Evolutionary conservation across 164 flowering plant genomes (phyloP), one percentile per base, ranked within the genome.

Genomic region (Hamamelis virginiana): DNA sequence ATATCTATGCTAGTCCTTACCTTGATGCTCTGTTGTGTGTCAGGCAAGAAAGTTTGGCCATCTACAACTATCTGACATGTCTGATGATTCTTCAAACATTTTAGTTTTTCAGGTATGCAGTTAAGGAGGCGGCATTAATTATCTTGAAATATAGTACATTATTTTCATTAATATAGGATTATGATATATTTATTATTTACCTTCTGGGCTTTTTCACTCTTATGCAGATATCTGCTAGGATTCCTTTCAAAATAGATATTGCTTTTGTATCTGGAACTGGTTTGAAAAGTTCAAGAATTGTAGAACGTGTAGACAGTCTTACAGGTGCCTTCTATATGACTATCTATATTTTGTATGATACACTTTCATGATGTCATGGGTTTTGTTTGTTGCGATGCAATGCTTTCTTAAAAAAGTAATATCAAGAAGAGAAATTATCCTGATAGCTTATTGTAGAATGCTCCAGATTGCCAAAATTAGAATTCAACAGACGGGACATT

Each of bases 91-190:
- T 68, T 71, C 98, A 43, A 96, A 90, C 64, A 65, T 89, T 76
- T 65, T 86, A 74, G 93, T 91, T 71, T 93, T 91, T 74, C 99
- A 96, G 97, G 99, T 93, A 77, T 58, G 19, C n/a, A 14, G 22
- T 16, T 14, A 61, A 27, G 21, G 33, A 28, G 33, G 41, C n/a
- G 58, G 28, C 22, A 8, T 47, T 23, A 11, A 23, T 61, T 47
- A 27, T 23, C 19, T 23, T 48, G 25, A 28, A 33, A 23, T 13
- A 22, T 16, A 22, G 8, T 55, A 18, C 3, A 10, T 62, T 11
- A 28, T 22, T 56, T 47, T 47, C 67, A 26, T 12, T 9, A 52
- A 52, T 66, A 1, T 21, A 52, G 26, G 67, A 66, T 48, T 15
- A 19, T 12, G 14, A 11, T n/a, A 43, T 14, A 23, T 58, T 10